phyloP scores from a whole-genome alignment of 2,329 filamentous ascomycete genomes.

The Aspergillus pseudoterreus region DNA sequence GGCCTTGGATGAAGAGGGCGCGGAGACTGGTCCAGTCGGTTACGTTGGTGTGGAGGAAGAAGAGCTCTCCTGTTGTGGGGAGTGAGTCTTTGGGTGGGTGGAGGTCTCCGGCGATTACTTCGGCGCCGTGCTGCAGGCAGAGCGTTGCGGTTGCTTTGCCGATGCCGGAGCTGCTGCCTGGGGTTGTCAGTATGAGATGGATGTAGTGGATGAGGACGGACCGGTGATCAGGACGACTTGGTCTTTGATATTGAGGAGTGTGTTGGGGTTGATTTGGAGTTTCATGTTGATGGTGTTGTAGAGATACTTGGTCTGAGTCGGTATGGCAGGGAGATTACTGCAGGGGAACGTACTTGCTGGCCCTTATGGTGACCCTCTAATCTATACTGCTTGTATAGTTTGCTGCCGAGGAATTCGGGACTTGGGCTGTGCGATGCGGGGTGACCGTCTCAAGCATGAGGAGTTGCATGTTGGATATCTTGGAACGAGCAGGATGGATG shows the following conservation, averaged over 20 bases:
- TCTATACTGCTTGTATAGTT: neutral
- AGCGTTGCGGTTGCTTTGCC: slow-evolving; percentile 54
- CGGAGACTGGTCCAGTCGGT: slow-evolving; percentile 49
- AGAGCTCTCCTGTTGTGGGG: slow-evolving; percentile 21
- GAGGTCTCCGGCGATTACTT: slow-evolving; percentile 55
- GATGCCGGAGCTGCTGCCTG: slow-evolving; percentile 58
- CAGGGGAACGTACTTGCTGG: neutral
- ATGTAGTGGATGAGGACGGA: slow-evolving; percentile 19
- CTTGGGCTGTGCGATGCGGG: neutral
- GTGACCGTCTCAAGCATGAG: neutral
- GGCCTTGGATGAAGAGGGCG: slow-evolving; percentile 50
- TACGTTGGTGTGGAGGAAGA: slow-evolving; percentile 48
- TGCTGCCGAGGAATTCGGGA: neutral
- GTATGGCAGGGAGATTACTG: neutral
- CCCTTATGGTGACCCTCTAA: neutral
- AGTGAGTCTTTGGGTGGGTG: slow-evolving; percentile 32
- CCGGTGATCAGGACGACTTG: slow-evolving; percentile 55
- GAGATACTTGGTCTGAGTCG: neutral
- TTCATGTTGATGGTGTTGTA: neutral
- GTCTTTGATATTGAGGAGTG: slow-evolving; percentile 35
- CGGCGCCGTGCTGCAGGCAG: slow-evolving; percentile 52
- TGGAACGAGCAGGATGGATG: too few species aligned
- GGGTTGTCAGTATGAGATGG: neutral
- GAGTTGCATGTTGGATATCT: too few species aligned
- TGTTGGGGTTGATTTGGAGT: slow-evolving; percentile 7